Evolutionary conservation across 495 filamentous ascomycete genomes (phyloP).

Genomic region (Aspergillus coremiiformis): DNA sequence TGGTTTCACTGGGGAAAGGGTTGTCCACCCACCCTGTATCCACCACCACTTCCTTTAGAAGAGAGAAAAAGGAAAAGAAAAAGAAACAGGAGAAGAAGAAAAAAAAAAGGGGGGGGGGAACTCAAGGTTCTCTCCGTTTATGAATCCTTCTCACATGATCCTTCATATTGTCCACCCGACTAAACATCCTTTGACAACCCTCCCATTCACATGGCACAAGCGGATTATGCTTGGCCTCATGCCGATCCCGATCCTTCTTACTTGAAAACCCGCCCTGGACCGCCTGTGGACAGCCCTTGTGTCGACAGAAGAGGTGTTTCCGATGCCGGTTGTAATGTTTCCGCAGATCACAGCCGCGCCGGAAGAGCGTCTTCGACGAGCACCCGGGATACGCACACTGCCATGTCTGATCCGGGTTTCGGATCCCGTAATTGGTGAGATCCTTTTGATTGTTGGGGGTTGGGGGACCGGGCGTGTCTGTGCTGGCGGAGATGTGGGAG

Average conservation of each 20-base stretch:
- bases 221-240: constrained; percentile 59
- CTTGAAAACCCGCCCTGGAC: constrained; percentile 52
- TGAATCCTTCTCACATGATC: constrained; percentile 49
- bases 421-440: constrained; percentile 24
- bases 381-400: constrained; percentile 53
- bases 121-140: constrained; percentile 11
- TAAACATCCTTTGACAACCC: constrained; percentile 53
- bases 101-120: not conserved
- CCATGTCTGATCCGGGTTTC: constrained; percentile 35
- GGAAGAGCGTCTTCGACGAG: constrained; percentile 48
- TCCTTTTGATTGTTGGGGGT: constrained; percentile 3
- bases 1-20: not conserved
- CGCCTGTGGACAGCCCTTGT: constrained; percentile 52
- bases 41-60: too few species aligned
- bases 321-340: constrained; percentile 59
- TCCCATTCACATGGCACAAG: constrained; percentile 50
- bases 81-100: not conserved
- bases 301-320: constrained; percentile 56
- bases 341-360: constrained; percentile 54
- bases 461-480: not conserved
- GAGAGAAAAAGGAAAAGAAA: not conserved
- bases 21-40: not conserved
- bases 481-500: too few species aligned
- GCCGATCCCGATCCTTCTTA: constrained; percentile 55
- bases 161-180: constrained; percentile 59